Base-by-base conservation (phyloP, 345 rosid species). In the Dovyalis caffra region DNA sequence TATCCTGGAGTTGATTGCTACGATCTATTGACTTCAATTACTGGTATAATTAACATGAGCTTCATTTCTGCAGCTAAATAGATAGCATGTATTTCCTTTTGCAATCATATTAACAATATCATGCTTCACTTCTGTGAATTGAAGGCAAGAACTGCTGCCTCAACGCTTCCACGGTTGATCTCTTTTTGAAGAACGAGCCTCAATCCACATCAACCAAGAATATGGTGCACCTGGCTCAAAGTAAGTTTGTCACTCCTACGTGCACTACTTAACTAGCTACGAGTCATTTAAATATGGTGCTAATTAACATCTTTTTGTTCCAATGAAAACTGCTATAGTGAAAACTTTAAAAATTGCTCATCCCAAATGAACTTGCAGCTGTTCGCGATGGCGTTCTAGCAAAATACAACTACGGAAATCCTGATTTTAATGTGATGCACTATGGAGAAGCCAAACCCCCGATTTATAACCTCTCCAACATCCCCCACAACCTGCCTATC, bases 131-230 rank as follows among this genome's bases (percentile, higher is more conserved):
- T 28, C 28, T 37, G 40, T 29, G 21, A 23, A 43, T 69, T 56
- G 33, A 57, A 92, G 99, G 99, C 56, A 81, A 74, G 63, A 95
- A 95, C 67, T 95, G 99, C 70, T 95, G 99, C 76, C 91, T 95
- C 23, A 93, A 94, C 77, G 53, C 85, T 38, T 85, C 98, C 18
- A 90, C 95, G 0, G 84, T 86, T 29, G 85, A 86, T 26, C 77
- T 85, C 5, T 90, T 91, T 74, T 23, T 90, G 26, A 72, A 78
- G 63, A 90, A 83, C 38, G 91, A 88, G 78, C 98, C 98, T 62
- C 98, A 94, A 47, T 78, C 98, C 18, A 94, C 97, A 56, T 69
- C 98, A 63, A 85, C 91, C 62, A 94, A 89, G 84, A 94, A 90
- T 87, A 74, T 94, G 91, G 86, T 92, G 45, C 98, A 94, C 77